phyloP scores from a whole-genome alignment of 2,329 filamentous ascomycete species.

The Fusarium guadeloupense region DNA sequence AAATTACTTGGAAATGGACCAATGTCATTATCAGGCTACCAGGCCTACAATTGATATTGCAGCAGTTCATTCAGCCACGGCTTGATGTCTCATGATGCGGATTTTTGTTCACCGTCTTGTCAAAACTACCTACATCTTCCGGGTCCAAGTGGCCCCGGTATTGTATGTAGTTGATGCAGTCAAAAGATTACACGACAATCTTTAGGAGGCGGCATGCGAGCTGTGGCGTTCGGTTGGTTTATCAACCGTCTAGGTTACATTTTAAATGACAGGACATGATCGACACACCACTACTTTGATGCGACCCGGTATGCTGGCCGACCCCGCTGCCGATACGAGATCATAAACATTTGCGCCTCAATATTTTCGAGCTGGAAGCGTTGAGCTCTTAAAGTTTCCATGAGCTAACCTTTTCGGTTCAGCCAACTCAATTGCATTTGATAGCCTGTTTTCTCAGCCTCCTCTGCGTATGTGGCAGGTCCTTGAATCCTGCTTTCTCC shows the following conservation, averaged over 20 bases:
- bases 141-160: constrained; percentile 19
- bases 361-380: constrained; percentile 13
- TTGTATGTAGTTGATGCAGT: constrained; percentile 12
- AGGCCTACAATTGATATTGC: constrained; percentile 16
- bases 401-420: constrained; percentile 16
- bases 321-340: constrained; percentile 32
- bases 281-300: constrained; percentile 19
- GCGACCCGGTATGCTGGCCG: constrained; percentile 26
- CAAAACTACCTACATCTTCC: constrained; percentile 8
- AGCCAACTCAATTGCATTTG: constrained; percentile 8
- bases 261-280: constrained; percentile 19
- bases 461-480: constrained; percentile 12
- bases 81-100: constrained; percentile 22
- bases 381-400: constrained; percentile 15
- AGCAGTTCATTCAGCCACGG: constrained; percentile 16
- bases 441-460: constrained; percentile 16
- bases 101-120: constrained; percentile 15
- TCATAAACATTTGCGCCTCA: constrained; percentile 10
- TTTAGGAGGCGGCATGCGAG: constrained; percentile 8
- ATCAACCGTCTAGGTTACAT: constrained; percentile 32
- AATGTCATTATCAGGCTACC: constrained; percentile 27
- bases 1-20: constrained; percentile 32
- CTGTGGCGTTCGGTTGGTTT: constrained; percentile 29
- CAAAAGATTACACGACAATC: constrained; percentile 18
- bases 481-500: not conserved